These are phyloP conservation scores for Parachaetomium inaequale DNA, from an alignment of 495 filamentous ascomycete species.

Conservation along the genomic window DNA sequence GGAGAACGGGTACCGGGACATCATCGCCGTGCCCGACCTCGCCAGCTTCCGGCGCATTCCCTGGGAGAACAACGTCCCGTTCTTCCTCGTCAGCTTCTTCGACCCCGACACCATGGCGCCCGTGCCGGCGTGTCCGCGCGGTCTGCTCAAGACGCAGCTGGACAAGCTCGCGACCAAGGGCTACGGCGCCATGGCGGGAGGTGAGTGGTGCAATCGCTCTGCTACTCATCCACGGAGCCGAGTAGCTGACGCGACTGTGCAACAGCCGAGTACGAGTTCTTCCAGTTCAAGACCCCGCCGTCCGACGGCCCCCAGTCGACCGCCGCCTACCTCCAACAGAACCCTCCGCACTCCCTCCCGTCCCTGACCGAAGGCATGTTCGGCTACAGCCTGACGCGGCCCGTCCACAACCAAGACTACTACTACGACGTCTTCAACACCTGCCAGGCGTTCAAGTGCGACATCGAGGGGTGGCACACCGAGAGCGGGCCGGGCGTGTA, in stretches of 20 bases:
- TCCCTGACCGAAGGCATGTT: conserved; percentile 95
- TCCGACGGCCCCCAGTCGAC: conserved; percentile 64
- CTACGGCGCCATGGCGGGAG: conserved; percentile 86
- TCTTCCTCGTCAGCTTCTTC: conserved; percentile 86
- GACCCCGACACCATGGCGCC: conserved; percentile 68
- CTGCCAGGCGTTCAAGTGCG: conserved; percentile 75
- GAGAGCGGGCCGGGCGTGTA: conserved; percentile 95
- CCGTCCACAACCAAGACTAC: conserved; percentile 89
- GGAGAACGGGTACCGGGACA: conserved; percentile 87
- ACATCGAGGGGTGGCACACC: conserved; percentile 95
- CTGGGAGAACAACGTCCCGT: conserved; percentile 90
- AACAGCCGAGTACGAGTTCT: conserved; percentile 95
- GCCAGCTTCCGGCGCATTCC: conserved; percentile 82
- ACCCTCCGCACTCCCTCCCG: conserved; percentile 67
- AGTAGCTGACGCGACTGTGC: conserved; percentile 11
- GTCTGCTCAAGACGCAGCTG: conserved; percentile 63
- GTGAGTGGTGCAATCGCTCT: conserved; percentile 46
- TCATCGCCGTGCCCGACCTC: conserved; percentile 81
- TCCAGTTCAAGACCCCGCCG: conserved; percentile 75
- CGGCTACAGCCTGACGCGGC: conserved; percentile 90
- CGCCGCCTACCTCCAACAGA: conserved; percentile 67
- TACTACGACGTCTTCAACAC: conserved; percentile 88
- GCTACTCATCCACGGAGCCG: background rate
- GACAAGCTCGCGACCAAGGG: conserved; percentile 64
- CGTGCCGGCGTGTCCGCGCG: conserved; percentile 78